phyloP scores from a whole-genome alignment of 768 basidiomycete genomes.

The Leccinum longicurvipes region DNA sequence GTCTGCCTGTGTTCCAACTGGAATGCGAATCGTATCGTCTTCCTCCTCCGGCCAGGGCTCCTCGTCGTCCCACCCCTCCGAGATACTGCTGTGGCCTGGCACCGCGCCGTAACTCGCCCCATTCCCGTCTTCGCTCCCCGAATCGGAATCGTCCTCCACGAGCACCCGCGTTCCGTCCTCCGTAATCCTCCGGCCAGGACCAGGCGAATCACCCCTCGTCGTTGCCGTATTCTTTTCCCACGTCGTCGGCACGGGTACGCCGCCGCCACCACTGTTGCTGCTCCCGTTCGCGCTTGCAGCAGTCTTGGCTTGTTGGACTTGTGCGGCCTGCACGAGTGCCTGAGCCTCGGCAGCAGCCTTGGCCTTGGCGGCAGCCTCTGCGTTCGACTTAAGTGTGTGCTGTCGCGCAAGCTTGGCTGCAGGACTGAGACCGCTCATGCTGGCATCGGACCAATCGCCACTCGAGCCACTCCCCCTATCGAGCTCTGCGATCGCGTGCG shows the following conservation, averaged over 20 bases:
- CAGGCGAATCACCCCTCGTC: constrained; percentile 43
- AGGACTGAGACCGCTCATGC: constrained; percentile 77
- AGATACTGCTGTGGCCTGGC: constrained; percentile 40
- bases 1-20: constrained; percentile 26
- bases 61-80: constrained; percentile 74
- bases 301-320: constrained; percentile 20
- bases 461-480: constrained; percentile 48
- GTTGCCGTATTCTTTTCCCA: constrained; percentile 86
- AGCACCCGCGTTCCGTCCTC: constrained; percentile 67
- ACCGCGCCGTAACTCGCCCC: constrained; percentile 33
- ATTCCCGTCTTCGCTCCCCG: constrained; percentile 53
- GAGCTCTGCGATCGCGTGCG: constrained; percentile 81
- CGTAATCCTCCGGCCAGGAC: constrained; percentile 44
- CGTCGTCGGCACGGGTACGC: constrained; percentile 47
- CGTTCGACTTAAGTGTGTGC: constrained; percentile 86
- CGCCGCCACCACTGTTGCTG: constrained; percentile 10
- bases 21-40: constrained; percentile 68
- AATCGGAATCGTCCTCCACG: constrained; percentile 69
- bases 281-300: constrained; percentile 26
- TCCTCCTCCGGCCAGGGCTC: constrained; percentile 73
- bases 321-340: constrained; percentile 21
- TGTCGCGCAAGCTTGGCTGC: constrained; percentile 88
- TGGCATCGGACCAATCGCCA: constrained; percentile 55
- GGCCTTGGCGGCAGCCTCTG: constrained; percentile 44
- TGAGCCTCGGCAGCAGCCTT: constrained; percentile 32